Base-by-base conservation (phyloP, 192 early-diverging fungal genomes). In the Coemansia sp. region DNA sequence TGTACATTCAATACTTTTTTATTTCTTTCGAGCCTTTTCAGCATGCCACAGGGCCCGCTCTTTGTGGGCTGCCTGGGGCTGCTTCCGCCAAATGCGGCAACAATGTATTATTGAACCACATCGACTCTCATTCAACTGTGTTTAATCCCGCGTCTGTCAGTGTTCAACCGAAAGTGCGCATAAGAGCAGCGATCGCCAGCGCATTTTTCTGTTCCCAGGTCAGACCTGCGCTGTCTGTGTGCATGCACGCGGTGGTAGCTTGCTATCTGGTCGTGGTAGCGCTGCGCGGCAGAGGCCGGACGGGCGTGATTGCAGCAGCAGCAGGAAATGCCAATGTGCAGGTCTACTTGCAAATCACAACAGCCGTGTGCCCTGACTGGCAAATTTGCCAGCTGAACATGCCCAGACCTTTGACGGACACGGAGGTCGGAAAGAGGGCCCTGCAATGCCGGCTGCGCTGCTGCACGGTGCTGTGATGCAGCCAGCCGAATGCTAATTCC, bases 1-100 rank as follows among this genome's bases (percentile, higher is more conserved):
- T 66, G 64, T 66, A 66, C 64, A 66, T 58, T 66, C 58, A 23
- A 28, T 57, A 11, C 38, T 17, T 48, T 17, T n/a, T 14, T 44
- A 44, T 15, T 44, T 44, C 40, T 44, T 40, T 44, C 40, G 40
- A 15, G 4, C 40, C 15, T 44, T 44, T 44, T 44, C 15, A 15
- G 40, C 40, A 14, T 15, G 54, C 9, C 34, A 5, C 25, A 12
- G 28, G n/a, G n/a, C 10, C 25, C 28, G 31, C 54, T 34, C 54
- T 36, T 25, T 28, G 17, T 28, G 17, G 28, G 34, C 34, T 4
- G 6, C 8, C 54, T 3, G 23, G 28, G 54, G 14, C 54, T 12
- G 54, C 28, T n/a, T 6, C 18, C 28, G 34, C 28, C 54, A 15
- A 44, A 44, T 15, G 40, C 40, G 15, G 40, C 40, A n/a, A n/a